These are phyloP conservation scores for Barnettozyma sp. DNA, from an alignment of 805 yeast genomes.

Conservation along the genomic window DNA sequence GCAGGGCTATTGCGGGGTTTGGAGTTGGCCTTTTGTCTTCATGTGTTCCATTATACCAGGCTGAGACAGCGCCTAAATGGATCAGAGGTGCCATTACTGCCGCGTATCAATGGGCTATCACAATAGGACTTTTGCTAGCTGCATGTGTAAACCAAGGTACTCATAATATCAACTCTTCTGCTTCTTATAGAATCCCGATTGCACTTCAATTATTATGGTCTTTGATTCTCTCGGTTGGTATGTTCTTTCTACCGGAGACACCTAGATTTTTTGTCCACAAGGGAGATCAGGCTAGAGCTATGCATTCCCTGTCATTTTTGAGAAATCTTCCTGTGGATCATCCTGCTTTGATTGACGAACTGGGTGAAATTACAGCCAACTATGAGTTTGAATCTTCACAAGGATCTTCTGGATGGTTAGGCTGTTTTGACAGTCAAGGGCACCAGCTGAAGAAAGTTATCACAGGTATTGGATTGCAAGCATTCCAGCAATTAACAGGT, in stretches of 20 bases:
- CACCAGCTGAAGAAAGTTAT: constrained; percentile 37
- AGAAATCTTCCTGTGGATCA: constrained; percentile 42
- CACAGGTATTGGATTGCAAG: constrained; percentile 37
- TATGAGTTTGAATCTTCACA: constrained; percentile 37
- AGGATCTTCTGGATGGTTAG: constrained; percentile 26
- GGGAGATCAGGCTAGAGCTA: constrained; percentile 48
- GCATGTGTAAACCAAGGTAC: constrained; percentile 67
- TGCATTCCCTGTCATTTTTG: constrained; percentile 45
- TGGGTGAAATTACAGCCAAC: constrained; percentile 42
- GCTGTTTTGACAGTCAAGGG: constrained; percentile 31
- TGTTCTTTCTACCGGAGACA: constrained; percentile 66
- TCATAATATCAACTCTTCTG: constrained; percentile 43
- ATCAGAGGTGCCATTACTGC: constrained; percentile 74
- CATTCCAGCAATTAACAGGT: constrained; percentile 65
- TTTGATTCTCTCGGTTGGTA: constrained; percentile 48
- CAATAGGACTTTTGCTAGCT: constrained; percentile 68
- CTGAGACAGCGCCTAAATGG: constrained; percentile 74
- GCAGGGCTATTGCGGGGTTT: constrained; percentile 63
- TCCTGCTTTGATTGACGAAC: constrained; percentile 38
- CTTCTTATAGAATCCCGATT: constrained; percentile 67
- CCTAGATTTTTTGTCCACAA: constrained; percentile 65
- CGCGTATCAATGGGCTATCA: constrained; percentile 65
- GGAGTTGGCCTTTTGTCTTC: constrained; percentile 74
- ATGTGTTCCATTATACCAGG: constrained; percentile 67
- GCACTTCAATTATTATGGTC: constrained; percentile 71